Conservation (phyloP, 2,329 filamentous ascomycete species). For the Curvularia verruculosa region DNA sequence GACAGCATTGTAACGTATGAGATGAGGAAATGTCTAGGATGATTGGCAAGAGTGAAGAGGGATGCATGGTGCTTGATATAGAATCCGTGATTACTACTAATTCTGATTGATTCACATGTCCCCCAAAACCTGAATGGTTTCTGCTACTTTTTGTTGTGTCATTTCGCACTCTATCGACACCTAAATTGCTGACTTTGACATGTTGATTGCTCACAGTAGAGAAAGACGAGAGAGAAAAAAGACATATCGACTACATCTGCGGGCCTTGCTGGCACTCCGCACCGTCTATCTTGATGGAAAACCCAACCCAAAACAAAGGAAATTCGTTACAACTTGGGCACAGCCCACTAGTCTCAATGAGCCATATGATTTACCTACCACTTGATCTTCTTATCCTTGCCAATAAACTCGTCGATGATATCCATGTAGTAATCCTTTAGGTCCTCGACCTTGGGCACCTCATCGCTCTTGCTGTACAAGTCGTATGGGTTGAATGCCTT, state of each 20-base stretch:
- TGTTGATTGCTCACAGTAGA: neutral
- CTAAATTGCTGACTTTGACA: neutral
- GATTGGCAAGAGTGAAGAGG: neutral
- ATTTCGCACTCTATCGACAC: neutral
- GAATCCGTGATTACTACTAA: neutral
- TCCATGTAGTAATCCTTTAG: slow-evolving; percentile 65
- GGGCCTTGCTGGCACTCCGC: slow-evolving; percentile 6
- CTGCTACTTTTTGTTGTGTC: neutral
- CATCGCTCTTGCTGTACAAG: slow-evolving; percentile 89
- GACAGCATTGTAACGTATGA: neutral
- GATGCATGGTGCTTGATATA: neutral
- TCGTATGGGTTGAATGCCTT: slow-evolving; percentile 91
- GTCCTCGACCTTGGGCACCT: slow-evolving; percentile 74
- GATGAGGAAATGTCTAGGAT: neutral
- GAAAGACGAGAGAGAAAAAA: neutral
- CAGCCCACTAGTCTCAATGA: neutral
- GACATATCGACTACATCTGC: neutral
- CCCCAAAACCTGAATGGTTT: neutral
- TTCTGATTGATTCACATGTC: neutral
- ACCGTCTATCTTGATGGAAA: neutral
- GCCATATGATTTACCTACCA: slow-evolving; percentile 68
- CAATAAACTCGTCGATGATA: slow-evolving; percentile 72
- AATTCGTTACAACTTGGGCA: neutral
- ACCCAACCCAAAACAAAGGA: slow-evolving; percentile 1
- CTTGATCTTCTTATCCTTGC: slow-evolving; percentile 67